Evolutionary conservation across 2,329 filamentous ascomycete genomes (phyloP).

Genomic region (Ilyonectria destructans): DNA sequence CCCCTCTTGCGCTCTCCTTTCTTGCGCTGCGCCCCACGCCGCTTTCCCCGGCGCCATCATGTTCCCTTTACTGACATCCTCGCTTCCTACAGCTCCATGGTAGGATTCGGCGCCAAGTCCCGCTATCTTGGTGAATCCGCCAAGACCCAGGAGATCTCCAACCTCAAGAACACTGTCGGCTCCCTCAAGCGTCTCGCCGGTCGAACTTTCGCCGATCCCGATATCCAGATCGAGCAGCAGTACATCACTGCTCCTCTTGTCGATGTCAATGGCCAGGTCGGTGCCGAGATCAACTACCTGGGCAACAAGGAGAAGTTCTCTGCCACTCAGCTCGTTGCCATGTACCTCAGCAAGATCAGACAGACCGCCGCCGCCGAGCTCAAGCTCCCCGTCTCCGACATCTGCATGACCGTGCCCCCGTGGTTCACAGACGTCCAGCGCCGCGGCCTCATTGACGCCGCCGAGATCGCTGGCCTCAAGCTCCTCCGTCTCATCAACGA

Average conservation of each 20-base stretch:
- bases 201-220: conserved; percentile 89
- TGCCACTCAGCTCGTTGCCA: conserved; percentile 93
- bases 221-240: conserved; percentile 93
- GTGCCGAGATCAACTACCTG: conserved; percentile 92
- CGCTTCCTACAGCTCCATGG: conserved; percentile 78
- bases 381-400: conserved; percentile 90
- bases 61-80: conserved; percentile 43
- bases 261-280: conserved; percentile 94
- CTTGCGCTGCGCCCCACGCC: conserved; percentile 16
- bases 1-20: conserved; percentile 20
- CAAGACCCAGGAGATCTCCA: conserved; percentile 99
- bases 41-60: conserved; percentile 14
- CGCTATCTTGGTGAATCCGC: conserved; percentile 95
- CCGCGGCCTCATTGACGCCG: conserved; percentile 89
- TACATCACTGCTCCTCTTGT: conserved; percentile 89
- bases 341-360: conserved; percentile 97
- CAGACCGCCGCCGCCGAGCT: conserved; percentile 89
- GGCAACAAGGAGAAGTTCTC: conserved; percentile 97
- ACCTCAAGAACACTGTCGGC: conserved; percentile 98
- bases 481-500: conserved; percentile 97
- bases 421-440: conserved; percentile 99
- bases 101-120: conserved; percentile 94
- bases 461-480: conserved; percentile 95
- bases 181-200: conserved; percentile 94
- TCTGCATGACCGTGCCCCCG: conserved; percentile 93